Evolutionary conservation across 345 rosid species (phyloP).

Genomic region (Sapria himalayana): DNA sequence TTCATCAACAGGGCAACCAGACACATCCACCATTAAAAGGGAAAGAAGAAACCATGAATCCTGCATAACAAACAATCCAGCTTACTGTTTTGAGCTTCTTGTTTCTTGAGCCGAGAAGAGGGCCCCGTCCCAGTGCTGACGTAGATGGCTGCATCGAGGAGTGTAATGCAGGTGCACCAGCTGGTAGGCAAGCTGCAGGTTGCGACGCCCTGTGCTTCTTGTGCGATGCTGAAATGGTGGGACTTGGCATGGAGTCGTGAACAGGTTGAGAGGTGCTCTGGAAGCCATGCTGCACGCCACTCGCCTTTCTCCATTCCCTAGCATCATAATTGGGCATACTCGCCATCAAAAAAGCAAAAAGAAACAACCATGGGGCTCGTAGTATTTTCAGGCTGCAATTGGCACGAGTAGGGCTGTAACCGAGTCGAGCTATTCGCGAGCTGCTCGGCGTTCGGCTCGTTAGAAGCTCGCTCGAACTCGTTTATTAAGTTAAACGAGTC

Average conservation of each 20-base stretch:
- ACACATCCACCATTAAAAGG: constrained; percentile 9
- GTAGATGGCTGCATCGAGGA: constrained; percentile 71
- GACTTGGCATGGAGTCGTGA: constrained; percentile 58
- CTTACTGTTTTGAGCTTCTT: constrained; percentile 83
- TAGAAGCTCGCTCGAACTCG: too few species aligned
- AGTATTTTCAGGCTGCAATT: too few species aligned
- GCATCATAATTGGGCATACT: constrained; percentile 10
- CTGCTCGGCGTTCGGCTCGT: too few species aligned
- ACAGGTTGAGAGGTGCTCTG: constrained; percentile 37
- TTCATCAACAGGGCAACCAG: constrained; percentile 24
- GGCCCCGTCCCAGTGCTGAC: constrained; percentile 54
- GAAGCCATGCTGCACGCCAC: constrained; percentile 42
- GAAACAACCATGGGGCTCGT: constrained; percentile 9
- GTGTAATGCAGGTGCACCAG: constrained; percentile 48
- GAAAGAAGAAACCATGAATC: constrained; percentile 4
- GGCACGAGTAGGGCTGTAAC: too few species aligned
- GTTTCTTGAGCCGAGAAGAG: constrained; percentile 41
- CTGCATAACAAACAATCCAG: constrained; percentile 5
- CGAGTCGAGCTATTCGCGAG: too few species aligned
- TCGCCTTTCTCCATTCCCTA: constrained; percentile 89
- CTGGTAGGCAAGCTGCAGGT: constrained; percentile 55
- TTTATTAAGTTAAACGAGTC: too few species aligned
- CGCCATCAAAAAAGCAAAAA: constrained; percentile 11
- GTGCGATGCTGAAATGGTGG: constrained; percentile 67
- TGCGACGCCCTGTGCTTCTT: constrained; percentile 75